Percentiles rank a stretch among this genome's conserved stretches.
These are phyloP conservation scores for Tylopilus orsonianus DNA, from an alignment of 1,284 basidiomycete genomes.

Conservation along the genomic window DNA sequence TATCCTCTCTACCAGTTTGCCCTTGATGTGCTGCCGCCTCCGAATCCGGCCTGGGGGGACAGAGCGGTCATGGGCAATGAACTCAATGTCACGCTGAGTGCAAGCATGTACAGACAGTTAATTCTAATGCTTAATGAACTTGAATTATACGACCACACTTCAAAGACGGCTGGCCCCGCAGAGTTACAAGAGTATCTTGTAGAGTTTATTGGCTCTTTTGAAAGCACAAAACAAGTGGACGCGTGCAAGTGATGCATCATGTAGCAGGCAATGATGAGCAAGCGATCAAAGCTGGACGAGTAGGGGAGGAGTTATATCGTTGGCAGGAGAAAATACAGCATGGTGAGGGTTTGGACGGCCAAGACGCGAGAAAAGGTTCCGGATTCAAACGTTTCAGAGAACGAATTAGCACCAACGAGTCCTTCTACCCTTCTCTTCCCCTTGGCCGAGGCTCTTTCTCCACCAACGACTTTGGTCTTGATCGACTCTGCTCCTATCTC, in stretches of 20 bases:
- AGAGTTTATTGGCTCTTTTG: conserved; percentile 62
- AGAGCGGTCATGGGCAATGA: conserved; percentile 56
- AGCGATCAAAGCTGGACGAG: conserved; percentile 64
- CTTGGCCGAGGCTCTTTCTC: conserved; percentile 19
- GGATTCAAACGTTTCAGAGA: conserved; percentile 20
- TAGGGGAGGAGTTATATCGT: conserved; percentile 83
- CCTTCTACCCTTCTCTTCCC: conserved; percentile 26
- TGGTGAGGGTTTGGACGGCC: conserved; percentile 93
- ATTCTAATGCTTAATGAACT: conserved; percentile 70
- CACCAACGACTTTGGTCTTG: conserved; percentile 60
- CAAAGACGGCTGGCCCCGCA: conserved; percentile 59
- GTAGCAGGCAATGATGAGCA: no score
- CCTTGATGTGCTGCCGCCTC: conserved; percentile 57
- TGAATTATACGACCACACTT: conserved; percentile 70
- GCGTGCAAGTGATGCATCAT: conserved; percentile 46
- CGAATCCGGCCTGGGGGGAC: conserved; percentile 68
- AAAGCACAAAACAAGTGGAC: conserved; percentile 61
- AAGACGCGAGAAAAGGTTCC: conserved; percentile 63
- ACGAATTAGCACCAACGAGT: conserved; percentile 9
- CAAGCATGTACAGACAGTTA: conserved; percentile 72
- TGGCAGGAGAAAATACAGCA: conserved; percentile 84
- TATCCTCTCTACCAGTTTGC: conserved; percentile 77
- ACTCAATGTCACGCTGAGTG: conserved; percentile 65
- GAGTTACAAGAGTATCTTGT: conserved; percentile 56
- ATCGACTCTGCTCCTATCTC: conserved; percentile 83